Evolutionary conservation across 495 filamentous ascomycete species (phyloP).

Genomic region (Opeltia flavorubescens): DNA sequence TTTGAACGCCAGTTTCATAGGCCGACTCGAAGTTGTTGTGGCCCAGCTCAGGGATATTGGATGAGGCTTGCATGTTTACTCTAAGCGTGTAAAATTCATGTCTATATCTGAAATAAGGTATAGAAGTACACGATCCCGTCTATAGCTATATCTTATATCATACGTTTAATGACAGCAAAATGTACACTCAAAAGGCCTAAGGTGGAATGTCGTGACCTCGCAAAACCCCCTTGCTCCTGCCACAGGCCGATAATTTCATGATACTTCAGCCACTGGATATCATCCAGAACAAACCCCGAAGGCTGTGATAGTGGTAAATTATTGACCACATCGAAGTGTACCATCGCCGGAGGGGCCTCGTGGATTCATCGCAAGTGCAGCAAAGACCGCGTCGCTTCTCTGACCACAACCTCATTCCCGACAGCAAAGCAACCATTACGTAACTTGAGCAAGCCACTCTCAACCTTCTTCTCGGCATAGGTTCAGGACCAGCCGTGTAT

Average conservation of each 20-base stretch:
- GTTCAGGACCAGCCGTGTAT: background rate
- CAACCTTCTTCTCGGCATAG: background rate
- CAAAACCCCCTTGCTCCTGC: background rate
- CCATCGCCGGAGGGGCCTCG: no score
- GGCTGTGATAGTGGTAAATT: no score
- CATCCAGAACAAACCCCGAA: no score
- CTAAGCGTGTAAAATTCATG: background rate
- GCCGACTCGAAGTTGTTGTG: constrained; percentile 40
- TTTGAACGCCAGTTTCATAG: constrained; percentile 37
- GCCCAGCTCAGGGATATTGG: constrained; percentile 18
- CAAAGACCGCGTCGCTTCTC: background rate
- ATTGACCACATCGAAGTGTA: no score
- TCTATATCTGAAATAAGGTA: no score
- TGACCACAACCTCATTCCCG: background rate
- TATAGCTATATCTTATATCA: no score
- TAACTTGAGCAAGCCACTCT: background rate
- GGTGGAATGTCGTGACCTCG: background rate
- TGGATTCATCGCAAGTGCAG: no score
- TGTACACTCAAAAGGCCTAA: no score
- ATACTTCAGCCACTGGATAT: no score
- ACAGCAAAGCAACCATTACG: background rate
- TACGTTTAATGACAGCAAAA: no score
- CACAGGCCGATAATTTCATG: no score
- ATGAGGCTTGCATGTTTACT: background rate
- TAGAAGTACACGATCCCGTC: no score